Base-by-base conservation (phyloP, 2,329 filamentous ascomycete species). In the Hypoxylon sp. region DNA sequence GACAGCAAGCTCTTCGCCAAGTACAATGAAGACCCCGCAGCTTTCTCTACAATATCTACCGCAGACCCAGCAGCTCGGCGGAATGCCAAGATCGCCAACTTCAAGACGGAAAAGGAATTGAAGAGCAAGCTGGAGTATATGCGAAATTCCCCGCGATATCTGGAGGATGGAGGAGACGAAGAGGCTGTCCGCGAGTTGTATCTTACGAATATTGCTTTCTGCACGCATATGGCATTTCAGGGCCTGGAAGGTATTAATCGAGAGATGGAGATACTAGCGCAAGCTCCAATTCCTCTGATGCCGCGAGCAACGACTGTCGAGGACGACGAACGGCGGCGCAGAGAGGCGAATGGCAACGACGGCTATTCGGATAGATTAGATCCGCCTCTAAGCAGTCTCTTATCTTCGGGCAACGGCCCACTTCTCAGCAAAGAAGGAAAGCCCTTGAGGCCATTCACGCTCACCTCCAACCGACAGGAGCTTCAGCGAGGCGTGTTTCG, bases 401-500 rank as follows among this genome's bases (percentile, higher is more conserved):
- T 83, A 78, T 75, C 84, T 72, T 81, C 74, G 77, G 84, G 69
- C 81, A 88, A 82, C 11, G 93, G 93, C 0, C 93, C 95, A 0
- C 84, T 98, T 20, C 85, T 99, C 25, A 92, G 90, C 70, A 87
- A 85, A 68, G 86, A 91, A 64, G 96, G 96, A 49, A 96, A 93
- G 78, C 96, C 96, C 13, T 84, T 98, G 73, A 90, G 95, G 74
- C 95, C 95, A 0, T 98, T 99, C 77, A 98, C 94, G 1, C 85
- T 99, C 22, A 85, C 97, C 3, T 91, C 91, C 66, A 91, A 86
- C 72, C 88, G 96, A 40, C 89, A 93, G 69, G 90, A 94, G 68
- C 81, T 97, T 66, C 88, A 90, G 67, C 86, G 90, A 65, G 92
- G 92, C 2, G 95, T 99, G 0, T 99, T 99, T 81, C 88, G 93